A percentile compares a stretch with the other conserved stretches of the same genome.
phyloP scores from a whole-genome alignment of 768 basidiomycete species.

The Leucocoprinus leucothites region DNA sequence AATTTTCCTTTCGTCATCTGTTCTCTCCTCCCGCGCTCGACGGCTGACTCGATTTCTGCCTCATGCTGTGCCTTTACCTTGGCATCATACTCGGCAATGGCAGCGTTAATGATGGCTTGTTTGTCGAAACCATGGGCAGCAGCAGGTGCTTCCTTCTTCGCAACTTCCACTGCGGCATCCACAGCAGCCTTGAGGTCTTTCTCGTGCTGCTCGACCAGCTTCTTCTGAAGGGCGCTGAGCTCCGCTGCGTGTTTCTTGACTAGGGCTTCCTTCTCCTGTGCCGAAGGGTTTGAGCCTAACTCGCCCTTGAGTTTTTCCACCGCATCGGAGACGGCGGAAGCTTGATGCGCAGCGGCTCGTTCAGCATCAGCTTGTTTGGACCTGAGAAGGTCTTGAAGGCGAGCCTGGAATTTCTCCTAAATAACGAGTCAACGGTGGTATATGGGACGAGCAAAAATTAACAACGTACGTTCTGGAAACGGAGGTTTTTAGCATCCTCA shows the following conservation, averaged over 20 bases:
- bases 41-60: constrained; percentile 59
- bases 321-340: constrained; percentile 51
- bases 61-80: constrained; percentile 43
- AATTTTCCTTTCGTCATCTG: constrained; percentile 56
- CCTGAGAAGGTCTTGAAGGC: constrained; percentile 51
- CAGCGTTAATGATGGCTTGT: constrained; percentile 41
- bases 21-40: constrained; percentile 70
- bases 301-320: constrained; percentile 55
- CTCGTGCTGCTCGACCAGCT: constrained; percentile 50
- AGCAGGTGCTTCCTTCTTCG: constrained; percentile 30
- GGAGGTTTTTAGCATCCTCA: constrained; percentile 42
- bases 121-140: constrained; percentile 24
- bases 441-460: neutral
- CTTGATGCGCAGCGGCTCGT: constrained; percentile 39
- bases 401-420: constrained; percentile 62
- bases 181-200: constrained; percentile 51
- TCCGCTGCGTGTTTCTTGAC: constrained; percentile 57
- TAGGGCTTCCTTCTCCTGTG: constrained; percentile 36
- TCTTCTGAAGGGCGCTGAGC: constrained; percentile 50
- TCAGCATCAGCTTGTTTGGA: constrained; percentile 46
- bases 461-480: constrained; percentile 36
- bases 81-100: constrained; percentile 48
- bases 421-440: neutral
- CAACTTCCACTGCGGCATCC: constrained; percentile 40
- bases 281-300: constrained; percentile 18